Percentiles rank a stretch among this genome's conserved stretches.
These are phyloP conservation scores for Phytophthora brassicae DNA, from an alignment of 352 stramenopile genomes.

Conservation along the genomic window DNA sequence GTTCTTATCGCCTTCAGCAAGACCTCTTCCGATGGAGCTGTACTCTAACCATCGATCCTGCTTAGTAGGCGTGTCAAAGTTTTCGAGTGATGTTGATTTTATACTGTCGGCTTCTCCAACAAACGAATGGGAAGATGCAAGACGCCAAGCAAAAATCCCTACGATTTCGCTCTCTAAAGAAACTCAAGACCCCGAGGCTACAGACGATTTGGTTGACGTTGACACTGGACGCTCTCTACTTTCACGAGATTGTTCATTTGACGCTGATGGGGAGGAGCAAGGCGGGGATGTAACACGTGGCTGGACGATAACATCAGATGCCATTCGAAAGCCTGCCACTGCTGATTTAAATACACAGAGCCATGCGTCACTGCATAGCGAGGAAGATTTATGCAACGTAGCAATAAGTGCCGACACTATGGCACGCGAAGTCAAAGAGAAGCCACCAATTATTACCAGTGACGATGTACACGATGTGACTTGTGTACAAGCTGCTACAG, in stretches of 20 bases:
- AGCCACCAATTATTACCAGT: not conserved
- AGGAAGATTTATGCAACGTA: constrained; percentile 5
- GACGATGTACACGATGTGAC: constrained; percentile 6
- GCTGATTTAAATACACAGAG: constrained; percentile 11
- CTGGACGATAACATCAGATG: constrained; percentile 31
- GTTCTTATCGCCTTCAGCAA: constrained; percentile 22
- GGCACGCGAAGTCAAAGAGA: not conserved
- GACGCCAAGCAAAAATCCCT: constrained; percentile 34
- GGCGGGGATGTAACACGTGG: constrained; percentile 16
- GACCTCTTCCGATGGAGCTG: constrained; percentile 39
- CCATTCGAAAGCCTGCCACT: constrained; percentile 4
- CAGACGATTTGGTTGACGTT: not conserved
- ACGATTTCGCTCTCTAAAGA: constrained; percentile 10
- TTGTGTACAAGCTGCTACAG: constrained; percentile 1
- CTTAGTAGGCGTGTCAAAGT: constrained; percentile 58
- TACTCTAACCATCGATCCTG: constrained; percentile 42
- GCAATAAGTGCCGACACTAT: not conserved
- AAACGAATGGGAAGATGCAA: constrained; percentile 44
- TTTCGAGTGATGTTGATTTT: constrained; percentile 53
- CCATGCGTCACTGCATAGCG: not conserved
- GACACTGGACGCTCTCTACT: constrained; percentile 1
- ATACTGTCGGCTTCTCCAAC: constrained; percentile 34
- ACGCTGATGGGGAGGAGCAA: constrained; percentile 13
- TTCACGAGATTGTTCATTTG: not conserved
- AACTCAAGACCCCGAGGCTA: not conserved